Percentiles rank a stretch among this genome's conserved stretches.
These are phyloP conservation scores for Coniferiporia sulphurascens DNA, from an alignment of 1,284 basidiomycete genomes.

Conservation along the genomic window DNA sequence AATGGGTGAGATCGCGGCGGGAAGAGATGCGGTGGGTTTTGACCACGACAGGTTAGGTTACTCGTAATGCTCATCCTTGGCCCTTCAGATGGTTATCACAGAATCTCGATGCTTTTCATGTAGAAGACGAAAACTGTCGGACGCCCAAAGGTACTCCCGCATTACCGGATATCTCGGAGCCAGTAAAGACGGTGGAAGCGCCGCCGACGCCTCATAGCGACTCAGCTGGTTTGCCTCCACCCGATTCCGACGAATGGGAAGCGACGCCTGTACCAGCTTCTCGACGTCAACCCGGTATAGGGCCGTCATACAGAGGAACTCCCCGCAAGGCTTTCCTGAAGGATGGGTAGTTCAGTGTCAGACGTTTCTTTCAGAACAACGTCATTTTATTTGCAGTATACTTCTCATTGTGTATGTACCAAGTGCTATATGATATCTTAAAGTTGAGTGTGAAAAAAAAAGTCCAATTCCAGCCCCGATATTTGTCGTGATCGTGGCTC, in stretches of 20 bases:
- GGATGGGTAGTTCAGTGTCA: neutral
- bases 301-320: neutral
- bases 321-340: neutral
- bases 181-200: slow-evolving; percentile 1
- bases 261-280: slow-evolving; percentile 19
- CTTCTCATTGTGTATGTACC: no score
- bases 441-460: no score
- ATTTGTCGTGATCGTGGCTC: no score
- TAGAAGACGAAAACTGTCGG: slow-evolving; percentile 11
- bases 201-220: slow-evolving; percentile 9
- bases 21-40: slow-evolving; percentile 39
- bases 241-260: slow-evolving; percentile 47
- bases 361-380: neutral
- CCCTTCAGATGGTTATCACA: slow-evolving; percentile 19
- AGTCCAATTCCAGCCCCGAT: no score
- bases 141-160: slow-evolving; percentile 9
- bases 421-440: no score
- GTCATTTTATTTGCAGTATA: no score
- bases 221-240: slow-evolving; percentile 37
- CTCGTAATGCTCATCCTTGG: neutral
- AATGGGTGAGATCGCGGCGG: slow-evolving; percentile 67
- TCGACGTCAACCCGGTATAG: neutral
- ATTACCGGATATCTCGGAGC: slow-evolving; percentile 11
- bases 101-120: slow-evolving; percentile 10
- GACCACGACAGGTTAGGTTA: neutral